phyloP scores from a whole-genome alignment of 352 stramenopile genomes.

The Phytopythium sindhum region DNA sequence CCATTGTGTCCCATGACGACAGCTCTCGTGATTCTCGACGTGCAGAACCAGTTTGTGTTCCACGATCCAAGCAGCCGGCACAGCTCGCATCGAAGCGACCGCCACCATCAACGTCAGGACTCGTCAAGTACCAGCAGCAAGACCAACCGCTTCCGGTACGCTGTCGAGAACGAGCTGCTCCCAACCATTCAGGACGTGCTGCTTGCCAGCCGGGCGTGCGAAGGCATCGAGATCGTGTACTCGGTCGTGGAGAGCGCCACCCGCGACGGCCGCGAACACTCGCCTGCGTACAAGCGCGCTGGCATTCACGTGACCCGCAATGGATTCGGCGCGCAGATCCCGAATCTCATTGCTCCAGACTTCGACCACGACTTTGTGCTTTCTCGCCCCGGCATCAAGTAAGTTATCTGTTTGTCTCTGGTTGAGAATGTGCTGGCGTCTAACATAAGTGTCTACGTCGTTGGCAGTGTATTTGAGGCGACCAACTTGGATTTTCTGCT shows the following conservation, averaged over 20 bases:
- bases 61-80: constrained; percentile 19
- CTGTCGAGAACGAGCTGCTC: constrained; percentile 45
- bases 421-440: not conserved
- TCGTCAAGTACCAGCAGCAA: constrained; percentile 9
- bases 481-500: constrained; percentile 91
- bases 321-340: constrained; percentile 69
- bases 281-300: constrained; percentile 83
- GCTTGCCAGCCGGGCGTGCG: constrained; percentile 39
- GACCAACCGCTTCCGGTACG: constrained; percentile 38
- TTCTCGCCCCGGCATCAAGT: constrained; percentile 77
- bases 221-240: constrained; percentile 85
- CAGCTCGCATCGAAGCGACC: not conserved
- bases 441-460: not conserved
- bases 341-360: constrained; percentile 38
- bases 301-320: constrained; percentile 69
- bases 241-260: constrained; percentile 88
- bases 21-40: constrained; percentile 55
- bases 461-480: constrained; percentile 71
- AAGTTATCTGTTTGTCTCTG: constrained; percentile 11
- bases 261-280: constrained; percentile 77
- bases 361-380: constrained; percentile 79
- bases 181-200: constrained; percentile 61
- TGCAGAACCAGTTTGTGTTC: constrained; percentile 68
- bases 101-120: not conserved
- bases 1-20: constrained; percentile 69